phyloP scores from a whole-genome alignment of 352 stramenopile genomes.

The Thraustochytrium striatum region DNA sequence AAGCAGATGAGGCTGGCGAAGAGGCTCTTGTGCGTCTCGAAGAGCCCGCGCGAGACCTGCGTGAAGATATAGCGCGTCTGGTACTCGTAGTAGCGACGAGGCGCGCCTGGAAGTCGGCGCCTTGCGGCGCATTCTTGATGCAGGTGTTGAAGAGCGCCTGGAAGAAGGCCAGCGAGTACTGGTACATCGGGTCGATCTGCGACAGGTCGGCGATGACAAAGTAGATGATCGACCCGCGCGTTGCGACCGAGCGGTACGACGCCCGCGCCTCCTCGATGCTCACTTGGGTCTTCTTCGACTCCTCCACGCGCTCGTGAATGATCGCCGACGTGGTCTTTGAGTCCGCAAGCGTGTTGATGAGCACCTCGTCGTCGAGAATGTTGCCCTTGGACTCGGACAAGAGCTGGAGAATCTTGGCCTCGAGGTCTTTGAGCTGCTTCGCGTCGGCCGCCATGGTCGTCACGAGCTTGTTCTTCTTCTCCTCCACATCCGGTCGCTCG shows the following conservation, averaged over 20 bases:
- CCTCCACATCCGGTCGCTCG: conserved; percentile 83
- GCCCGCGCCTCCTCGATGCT: conserved; percentile 86
- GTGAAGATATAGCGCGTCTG: conserved; percentile 84
- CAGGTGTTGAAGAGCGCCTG: conserved; percentile 83
- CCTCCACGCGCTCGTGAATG: conserved; percentile 88
- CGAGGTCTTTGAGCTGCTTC: conserved; percentile 83
- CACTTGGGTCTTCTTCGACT: conserved; percentile 82
- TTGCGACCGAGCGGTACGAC: conserved; percentile 83
- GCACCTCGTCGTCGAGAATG: conserved; percentile 80
- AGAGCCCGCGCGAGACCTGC: conserved; percentile 87
- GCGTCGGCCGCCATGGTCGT: conserved; percentile 86
- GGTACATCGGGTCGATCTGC: conserved; percentile 89
- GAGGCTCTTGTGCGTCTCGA: conserved; percentile 85
- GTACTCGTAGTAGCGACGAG: conserved; percentile 76
- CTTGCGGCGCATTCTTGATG: conserved; percentile 75
- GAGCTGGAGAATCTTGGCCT: conserved; percentile 85
- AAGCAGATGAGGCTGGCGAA: conserved; percentile 90
- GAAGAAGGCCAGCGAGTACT: conserved; percentile 89
- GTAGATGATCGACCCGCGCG: conserved; percentile 84
- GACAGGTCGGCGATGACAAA: conserved; percentile 86
- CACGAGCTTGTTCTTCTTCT: conserved; percentile 85
- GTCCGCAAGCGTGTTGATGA: conserved; percentile 71
- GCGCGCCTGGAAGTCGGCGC: conserved; percentile 63
- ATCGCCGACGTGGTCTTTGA: conserved; percentile 89
- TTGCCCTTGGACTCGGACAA: conserved; percentile 83